Evolutionary conservation across 768 basidiomycete species (phyloP), one percentile per base, ranked within the genome.

Genomic region (Termitomyces sp.): DNA sequence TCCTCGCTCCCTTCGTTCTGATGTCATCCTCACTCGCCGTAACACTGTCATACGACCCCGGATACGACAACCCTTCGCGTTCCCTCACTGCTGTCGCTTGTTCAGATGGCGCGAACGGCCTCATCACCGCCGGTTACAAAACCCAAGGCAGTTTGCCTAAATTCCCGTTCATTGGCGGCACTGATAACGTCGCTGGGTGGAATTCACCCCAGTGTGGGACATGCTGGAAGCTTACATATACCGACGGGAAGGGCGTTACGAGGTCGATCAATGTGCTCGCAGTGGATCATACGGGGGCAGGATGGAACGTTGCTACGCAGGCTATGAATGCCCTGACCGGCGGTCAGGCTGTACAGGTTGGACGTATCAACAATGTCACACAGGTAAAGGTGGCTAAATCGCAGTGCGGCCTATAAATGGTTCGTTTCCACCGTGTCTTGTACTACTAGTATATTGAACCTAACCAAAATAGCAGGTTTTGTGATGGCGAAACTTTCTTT

Each of bases 161-260:
- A 48, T 87, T 84, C 74, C 84, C 85, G 2, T 67, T 72, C 70
- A 80, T 87, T 66, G 84, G 82, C 35, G 84, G 79, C 2, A 79
- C 76, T 2, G 71, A 72, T 16, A 79, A 74, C 28, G 73, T 87
- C 59, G 66, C 61, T 7, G 77, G 76, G 22, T 86, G 72, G 70
- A 73, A 80, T 67, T 84, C 82, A 2, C 55, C 63, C 11, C 70
- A 75, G 57, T 88, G 85, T 64, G 83, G 83, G 4, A 75, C 77
- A 24, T 87, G 86, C 71, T 87, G 83, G 83, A 45, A 74, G 59
- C 67, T 87, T 65, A 77, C 78, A 13, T 84, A 78, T 69, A 74
- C 73, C 35, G 66, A 67, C 44, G 1, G 38, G 18, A 39, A 45
- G 1, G 71, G 72, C 11, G 61, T 50, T 15, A 65, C 65, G 11